Conservation (phyloP, 345 rosid species). For the Salix arbutifolia region DNA sequence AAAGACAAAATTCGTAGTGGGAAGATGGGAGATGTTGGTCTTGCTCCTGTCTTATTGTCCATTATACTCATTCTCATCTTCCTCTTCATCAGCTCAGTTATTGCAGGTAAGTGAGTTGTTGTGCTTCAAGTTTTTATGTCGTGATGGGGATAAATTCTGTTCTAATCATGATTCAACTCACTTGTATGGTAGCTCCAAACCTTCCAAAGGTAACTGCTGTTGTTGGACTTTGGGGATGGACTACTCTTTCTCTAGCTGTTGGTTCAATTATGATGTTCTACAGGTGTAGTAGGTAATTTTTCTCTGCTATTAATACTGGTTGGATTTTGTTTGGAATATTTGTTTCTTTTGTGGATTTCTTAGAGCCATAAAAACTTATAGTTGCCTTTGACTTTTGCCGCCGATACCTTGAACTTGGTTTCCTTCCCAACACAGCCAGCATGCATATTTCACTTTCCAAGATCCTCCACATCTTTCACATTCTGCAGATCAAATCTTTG, state of each 20-base stretch:
- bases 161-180: constrained; percentile 22
- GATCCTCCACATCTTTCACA: neutral
- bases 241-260: constrained; percentile 57
- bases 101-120: constrained; percentile 44
- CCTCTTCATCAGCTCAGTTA: constrained; percentile 72
- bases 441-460: neutral
- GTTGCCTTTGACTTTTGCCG: neutral
- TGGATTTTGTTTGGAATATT: constrained; percentile 3
- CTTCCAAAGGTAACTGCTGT: constrained; percentile 80
- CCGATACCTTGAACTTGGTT: neutral
- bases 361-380: neutral
- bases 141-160: neutral
- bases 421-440: neutral
- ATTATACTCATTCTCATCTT: constrained; percentile 41
- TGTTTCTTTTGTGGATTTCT: neutral
- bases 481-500: neutral
- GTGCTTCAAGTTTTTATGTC: constrained; percentile 1
- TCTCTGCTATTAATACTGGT: constrained; percentile 8
- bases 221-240: constrained; percentile 85
- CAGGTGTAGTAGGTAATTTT: constrained; percentile 71
- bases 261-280: constrained; percentile 57
- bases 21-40: constrained; percentile 53
- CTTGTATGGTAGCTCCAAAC: constrained; percentile 51
- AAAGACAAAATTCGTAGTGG: constrained; percentile 46
- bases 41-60: constrained; percentile 67